These are phyloP conservation scores for Chalara sp. DNA, from an alignment of 2,329 filamentous ascomycete genomes.

Conservation along the genomic window DNA sequence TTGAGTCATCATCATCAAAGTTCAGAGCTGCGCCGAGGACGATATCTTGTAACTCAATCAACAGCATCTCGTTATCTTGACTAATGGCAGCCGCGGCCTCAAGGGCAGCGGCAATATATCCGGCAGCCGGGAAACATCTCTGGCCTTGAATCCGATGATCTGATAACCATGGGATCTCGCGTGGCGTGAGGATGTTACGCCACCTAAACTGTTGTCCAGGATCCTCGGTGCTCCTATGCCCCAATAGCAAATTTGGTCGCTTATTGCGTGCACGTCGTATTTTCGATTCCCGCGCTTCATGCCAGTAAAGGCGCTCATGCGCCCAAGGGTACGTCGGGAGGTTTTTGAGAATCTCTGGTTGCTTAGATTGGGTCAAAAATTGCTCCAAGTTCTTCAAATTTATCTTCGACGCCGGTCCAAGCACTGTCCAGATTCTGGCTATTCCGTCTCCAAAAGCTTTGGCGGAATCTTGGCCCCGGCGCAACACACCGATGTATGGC, in stretches of 20 bases:
- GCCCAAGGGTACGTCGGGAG: neutral
- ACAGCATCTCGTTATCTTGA: neutral
- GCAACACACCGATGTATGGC: too few relatives aligned
- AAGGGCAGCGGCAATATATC: slow-evolving; percentile 39
- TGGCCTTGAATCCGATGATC: slow-evolving; percentile 33
- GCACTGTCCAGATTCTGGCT: too few relatives aligned
- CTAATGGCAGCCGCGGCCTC: slow-evolving; percentile 29
- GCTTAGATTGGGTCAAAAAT: neutral
- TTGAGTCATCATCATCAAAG: neutral
- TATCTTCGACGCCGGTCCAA: too few relatives aligned
- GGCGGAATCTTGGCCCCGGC: too few relatives aligned
- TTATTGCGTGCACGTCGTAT: neutral
- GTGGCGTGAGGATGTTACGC: slow-evolving; percentile 2
- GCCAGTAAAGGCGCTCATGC: slow-evolving; percentile 34
- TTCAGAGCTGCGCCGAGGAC: neutral
- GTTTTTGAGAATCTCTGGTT: neutral
- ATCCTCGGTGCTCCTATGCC: neutral
- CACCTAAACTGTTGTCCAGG: neutral
- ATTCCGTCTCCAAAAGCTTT: too few relatives aligned
- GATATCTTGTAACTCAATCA: neutral
- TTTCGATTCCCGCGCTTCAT: slow-evolving; percentile 35
- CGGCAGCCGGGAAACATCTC: slow-evolving; percentile 37
- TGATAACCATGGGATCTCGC: slow-evolving; percentile 35
- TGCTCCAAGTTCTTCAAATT: too few relatives aligned
- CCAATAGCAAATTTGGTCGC: neutral